These are phyloP conservation scores for Acanthamoeba lenticulata DNA, from an alignment of 208 protist genomes.

Conservation along the genomic window DNA sequence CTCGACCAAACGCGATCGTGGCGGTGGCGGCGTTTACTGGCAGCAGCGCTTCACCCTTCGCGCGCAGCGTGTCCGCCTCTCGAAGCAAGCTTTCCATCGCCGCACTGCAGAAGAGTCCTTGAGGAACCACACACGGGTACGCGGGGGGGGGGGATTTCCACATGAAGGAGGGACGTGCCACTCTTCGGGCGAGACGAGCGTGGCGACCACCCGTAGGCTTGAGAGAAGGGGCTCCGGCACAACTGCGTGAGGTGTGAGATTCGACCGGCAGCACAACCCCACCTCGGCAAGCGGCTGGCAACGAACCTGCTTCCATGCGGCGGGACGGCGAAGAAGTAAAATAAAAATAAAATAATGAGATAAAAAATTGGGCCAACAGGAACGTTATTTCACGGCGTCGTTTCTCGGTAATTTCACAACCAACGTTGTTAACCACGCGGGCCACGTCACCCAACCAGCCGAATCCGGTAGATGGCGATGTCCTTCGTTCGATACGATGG, in stretches of 20 bases:
- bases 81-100: not conserved
- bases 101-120: not conserved
- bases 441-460: not conserved
- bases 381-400: not conserved
- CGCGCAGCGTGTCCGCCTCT: not conserved
- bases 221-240: no score
- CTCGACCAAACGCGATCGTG: constrained; percentile 17
- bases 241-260: no score
- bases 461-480: constrained; percentile 49
- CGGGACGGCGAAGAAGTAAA: no score
- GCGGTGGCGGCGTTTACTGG: constrained; percentile 30
- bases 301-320: no score
- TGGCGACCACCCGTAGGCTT: no score
- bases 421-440: not conserved
- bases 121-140: not conserved
- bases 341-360: no score
- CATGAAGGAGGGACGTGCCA: not conserved
- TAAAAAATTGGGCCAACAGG: no score
- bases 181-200: no score
- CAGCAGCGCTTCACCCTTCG: not conserved
- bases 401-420: not conserved
- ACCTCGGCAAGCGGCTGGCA: no score
- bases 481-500: not conserved
- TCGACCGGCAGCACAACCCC: no score
- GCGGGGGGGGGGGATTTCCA: not conserved